Conservation (phyloP, 148 eudicot species). For the Selenicereus undatus region DNA sequence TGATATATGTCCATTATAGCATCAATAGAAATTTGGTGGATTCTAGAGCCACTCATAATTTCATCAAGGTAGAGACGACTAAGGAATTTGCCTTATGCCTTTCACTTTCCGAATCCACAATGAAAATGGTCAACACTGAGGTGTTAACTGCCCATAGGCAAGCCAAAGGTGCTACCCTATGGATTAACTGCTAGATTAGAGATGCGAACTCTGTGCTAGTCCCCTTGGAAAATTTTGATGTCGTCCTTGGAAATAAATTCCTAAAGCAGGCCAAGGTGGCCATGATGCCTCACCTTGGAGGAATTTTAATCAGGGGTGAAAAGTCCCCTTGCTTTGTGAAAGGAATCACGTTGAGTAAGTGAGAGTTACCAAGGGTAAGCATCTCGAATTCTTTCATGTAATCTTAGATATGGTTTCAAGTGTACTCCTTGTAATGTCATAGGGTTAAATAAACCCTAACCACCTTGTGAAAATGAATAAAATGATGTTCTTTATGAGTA, state of each 20-base stretch:
- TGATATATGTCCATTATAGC: too few species aligned
- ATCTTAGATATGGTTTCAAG: neutral
- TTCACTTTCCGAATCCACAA: too few species aligned
- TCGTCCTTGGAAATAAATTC: neutral
- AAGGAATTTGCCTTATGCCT: too few species aligned
- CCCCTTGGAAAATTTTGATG: neutral
- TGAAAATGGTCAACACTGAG: neutral
- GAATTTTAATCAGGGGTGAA: neutral
- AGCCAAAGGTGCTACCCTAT: neutral
- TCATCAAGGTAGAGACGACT: too few species aligned
- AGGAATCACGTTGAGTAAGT: neutral
- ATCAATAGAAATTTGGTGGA: too few species aligned
- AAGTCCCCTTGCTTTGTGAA: neutral
- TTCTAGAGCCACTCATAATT: too few species aligned
- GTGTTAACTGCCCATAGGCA: neutral
- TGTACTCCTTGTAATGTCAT: neutral
- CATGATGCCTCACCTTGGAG: neutral
- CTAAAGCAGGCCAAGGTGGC: neutral
- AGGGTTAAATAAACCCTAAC: neutral
- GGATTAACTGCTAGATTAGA: neutral
- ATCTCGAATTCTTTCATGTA: neutral
- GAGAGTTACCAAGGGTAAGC: too few species aligned
- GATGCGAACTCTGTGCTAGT: neutral
- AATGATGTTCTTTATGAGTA: too few species aligned
- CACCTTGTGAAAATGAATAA: too few species aligned